Conservation (phyloP, 1,284 basidiomycete genomes). For the Neolentinus lepideus region DNA sequence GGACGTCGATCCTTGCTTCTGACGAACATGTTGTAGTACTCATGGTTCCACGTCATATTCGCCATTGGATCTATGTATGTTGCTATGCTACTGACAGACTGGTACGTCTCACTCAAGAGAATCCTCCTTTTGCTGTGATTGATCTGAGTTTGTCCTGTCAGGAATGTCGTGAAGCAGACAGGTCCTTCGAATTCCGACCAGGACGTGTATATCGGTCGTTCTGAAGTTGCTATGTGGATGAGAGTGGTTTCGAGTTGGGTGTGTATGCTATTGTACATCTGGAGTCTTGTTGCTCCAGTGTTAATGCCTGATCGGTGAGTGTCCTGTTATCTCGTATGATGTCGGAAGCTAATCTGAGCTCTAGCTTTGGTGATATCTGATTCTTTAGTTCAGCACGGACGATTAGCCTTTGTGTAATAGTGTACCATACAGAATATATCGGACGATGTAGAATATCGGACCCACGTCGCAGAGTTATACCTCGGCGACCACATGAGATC, state of each 20-base stretch:
- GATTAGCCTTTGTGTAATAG: not conserved
- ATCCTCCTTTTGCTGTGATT: slow-evolving; percentile 4
- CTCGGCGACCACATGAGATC: too few species aligned
- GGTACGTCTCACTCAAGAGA: slow-evolving; percentile 46
- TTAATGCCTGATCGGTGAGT: slow-evolving; percentile 78
- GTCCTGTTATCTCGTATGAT: not conserved
- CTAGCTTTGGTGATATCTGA: slow-evolving; percentile 2
- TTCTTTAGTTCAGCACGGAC: not conserved
- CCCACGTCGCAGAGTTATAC: too few species aligned
- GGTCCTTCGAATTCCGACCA: slow-evolving; percentile 43
- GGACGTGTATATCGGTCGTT: slow-evolving; percentile 93
- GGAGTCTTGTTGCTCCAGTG: slow-evolving; percentile 88
- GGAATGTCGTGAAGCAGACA: slow-evolving; percentile 62
- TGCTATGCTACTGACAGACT: slow-evolving; percentile 97
- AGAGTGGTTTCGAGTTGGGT: slow-evolving; percentile 93
- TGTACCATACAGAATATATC: not conserved
- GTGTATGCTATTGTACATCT: slow-evolving; percentile 83
- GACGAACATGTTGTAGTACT: slow-evolving; percentile 52
- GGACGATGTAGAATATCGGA: not conserved
- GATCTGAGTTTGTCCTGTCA: slow-evolving; percentile 21
- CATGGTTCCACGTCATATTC: slow-evolving; percentile 99
- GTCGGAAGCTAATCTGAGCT: too few species aligned
- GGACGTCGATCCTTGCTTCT: not conserved
- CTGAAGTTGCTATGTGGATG: slow-evolving; percentile 99
- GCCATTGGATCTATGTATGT: slow-evolving; percentile 97